Conservation (phyloP, 139 green algal species). For the Closterium sp. region DNA sequence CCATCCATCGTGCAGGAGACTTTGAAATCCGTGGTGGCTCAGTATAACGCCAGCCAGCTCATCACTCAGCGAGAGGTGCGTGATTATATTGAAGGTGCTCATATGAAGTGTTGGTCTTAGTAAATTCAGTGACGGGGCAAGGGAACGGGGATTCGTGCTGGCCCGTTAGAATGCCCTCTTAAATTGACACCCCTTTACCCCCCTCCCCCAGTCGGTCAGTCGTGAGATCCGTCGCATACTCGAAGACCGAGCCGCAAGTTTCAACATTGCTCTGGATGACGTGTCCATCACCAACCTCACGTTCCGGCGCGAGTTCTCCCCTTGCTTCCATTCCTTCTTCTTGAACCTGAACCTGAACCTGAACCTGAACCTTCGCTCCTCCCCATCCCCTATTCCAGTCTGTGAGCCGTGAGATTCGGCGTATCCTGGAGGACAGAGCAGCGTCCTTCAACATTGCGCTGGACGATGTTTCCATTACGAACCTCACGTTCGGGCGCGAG, state of each 20-base stretch:
- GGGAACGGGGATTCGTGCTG: too few species aligned
- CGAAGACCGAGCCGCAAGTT: conserved; percentile 78
- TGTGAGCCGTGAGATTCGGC: conserved; percentile 86
- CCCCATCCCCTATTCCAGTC: conserved; percentile 59
- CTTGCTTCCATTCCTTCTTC: neutral
- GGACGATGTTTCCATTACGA: too few species aligned
- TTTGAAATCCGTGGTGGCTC: conserved; percentile 94
- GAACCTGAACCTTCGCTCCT: too few species aligned
- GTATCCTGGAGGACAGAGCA: conserved; percentile 84
- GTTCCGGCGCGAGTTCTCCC: conserved; percentile 94
- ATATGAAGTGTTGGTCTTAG: too few species aligned
- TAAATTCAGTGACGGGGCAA: too few species aligned
- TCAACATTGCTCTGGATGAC: conserved; percentile 98
- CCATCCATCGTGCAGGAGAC: conserved; percentile 98
- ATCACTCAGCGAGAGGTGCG: conserved; percentile 90
- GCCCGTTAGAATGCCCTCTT: too few species aligned
- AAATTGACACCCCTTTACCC: neutral
- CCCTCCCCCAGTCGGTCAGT: conserved; percentile 63
- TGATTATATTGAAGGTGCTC: neutral
- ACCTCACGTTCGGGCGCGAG: neutral
- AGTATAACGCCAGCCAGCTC: conserved; percentile 98
- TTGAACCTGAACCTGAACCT: too few species aligned
- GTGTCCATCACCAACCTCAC: conserved; percentile 98
- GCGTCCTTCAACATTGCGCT: conserved; percentile 65
- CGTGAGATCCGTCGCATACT: conserved; percentile 91